Conservation (phyloP, 306 rosid genomes). For the Vigna angularis region DNA sequence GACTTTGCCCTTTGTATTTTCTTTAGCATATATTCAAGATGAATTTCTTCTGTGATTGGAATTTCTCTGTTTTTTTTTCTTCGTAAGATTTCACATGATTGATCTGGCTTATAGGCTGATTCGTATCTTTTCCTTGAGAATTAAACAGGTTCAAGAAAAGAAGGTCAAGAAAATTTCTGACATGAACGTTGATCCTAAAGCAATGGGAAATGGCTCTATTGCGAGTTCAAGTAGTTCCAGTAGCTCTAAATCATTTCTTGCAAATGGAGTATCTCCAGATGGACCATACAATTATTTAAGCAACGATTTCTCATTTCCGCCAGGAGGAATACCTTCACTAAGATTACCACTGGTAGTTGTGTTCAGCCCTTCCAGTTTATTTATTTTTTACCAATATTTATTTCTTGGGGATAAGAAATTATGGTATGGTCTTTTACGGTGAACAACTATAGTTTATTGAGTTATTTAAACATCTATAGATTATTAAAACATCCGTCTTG, state of each 20-base stretch:
- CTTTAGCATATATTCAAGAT: conserved; percentile 30
- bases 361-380: conserved; percentile 41
- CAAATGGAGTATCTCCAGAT: conserved; percentile 81
- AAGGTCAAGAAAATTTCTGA: conserved; percentile 92
- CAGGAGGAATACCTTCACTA: conserved; percentile 80
- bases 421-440: background rate
- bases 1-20: conserved; percentile 6
- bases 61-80: background rate
- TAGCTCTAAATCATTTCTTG: conserved; percentile 66
- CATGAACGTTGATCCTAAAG: conserved; percentile 85
- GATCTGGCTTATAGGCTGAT: conserved; percentile 40
- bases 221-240: conserved; percentile 84
- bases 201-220: conserved; percentile 77
- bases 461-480: too few species aligned
- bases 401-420: background rate
- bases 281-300: conserved; percentile 60
- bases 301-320: conserved; percentile 74
- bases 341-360: conserved; percentile 89
- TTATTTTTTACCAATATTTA: background rate
- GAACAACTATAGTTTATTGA: background rate
- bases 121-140: conserved; percentile 43
- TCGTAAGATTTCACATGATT: conserved; percentile 22
- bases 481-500: too few species aligned
- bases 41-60: background rate
- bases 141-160: conserved; percentile 93